Conservation (phyloP, 1,284 basidiomycete genomes). For the Vanrija humicola region DNA sequence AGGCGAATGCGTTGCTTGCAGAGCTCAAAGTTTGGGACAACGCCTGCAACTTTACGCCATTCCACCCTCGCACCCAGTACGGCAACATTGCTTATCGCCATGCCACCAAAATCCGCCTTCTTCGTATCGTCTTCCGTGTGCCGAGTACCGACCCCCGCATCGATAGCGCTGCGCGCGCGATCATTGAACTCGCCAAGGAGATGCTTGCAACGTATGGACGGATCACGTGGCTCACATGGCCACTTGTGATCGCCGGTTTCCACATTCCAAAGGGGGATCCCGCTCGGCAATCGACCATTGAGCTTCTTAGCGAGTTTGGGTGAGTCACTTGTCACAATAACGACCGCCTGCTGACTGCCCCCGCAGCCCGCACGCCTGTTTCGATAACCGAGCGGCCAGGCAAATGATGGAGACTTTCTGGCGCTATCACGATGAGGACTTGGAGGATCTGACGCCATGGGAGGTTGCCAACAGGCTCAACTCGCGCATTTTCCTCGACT, state of each 20-base stretch:
- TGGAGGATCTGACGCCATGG: conserved; percentile 21
- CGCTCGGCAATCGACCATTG: conserved; percentile 28
- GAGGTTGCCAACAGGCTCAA: conserved; percentile 22
- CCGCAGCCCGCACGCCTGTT: conserved; percentile 39
- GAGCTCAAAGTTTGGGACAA: conserved; percentile 43
- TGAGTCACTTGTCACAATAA: conserved; percentile 12
- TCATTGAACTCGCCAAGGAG: conserved; percentile 42
- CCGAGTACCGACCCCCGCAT: conserved; percentile 35
- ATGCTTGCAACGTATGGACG: conserved; percentile 37
- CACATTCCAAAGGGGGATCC: conserved; percentile 37
- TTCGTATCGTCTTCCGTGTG: conserved; percentile 38
- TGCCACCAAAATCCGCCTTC: conserved; percentile 37
- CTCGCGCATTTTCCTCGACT: conserved; percentile 22
- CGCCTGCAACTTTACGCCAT: conserved; percentile 37
- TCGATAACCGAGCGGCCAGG: conserved; percentile 36
- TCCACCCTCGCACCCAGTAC: conserved; percentile 40
- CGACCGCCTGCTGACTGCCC: neutral
- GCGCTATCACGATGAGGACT: conserved; percentile 22
- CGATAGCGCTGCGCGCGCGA: conserved; percentile 27
- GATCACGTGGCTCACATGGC: conserved; percentile 46
- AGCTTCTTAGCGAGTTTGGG: conserved; percentile 41
- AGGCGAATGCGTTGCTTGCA: conserved; percentile 33
- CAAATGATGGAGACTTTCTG: conserved; percentile 32
- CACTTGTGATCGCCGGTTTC: conserved; percentile 42
- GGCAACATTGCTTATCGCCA: conserved; percentile 43